Percentiles rank a stretch among this genome's conserved stretches.
Conservation (phyloP, 495 filamentous ascomycete genomes). For the Penicillium longicatenatum region DNA sequence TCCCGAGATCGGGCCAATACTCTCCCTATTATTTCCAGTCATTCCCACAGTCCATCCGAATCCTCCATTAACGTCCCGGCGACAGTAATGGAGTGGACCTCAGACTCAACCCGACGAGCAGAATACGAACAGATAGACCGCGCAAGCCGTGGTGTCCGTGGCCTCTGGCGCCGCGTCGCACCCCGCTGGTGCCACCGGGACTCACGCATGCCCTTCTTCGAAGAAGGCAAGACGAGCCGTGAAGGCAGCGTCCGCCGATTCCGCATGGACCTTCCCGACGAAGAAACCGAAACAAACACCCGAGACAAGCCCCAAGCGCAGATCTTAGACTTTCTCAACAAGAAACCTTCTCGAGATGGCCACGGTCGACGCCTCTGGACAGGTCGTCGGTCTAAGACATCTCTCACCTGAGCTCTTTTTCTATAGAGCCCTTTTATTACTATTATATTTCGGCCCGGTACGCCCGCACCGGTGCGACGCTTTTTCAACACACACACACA, state of each 20-base stretch:
- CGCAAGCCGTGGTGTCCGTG: slow-evolving; percentile 46
- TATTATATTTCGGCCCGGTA: background rate
- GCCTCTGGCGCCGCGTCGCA: slow-evolving; percentile 47
- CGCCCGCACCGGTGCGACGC: slow-evolving; percentile 9
- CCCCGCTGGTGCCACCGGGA: slow-evolving; percentile 44
- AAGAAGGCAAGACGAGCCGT: slow-evolving; percentile 42
- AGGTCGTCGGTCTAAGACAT: slow-evolving; percentile 23
- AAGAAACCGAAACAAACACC: slow-evolving; percentile 19
- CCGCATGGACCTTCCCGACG: slow-evolving; percentile 48
- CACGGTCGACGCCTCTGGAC: slow-evolving; percentile 21
- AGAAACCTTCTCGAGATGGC: slow-evolving; percentile 1
- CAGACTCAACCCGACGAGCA: slow-evolving; percentile 44
- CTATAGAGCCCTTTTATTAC: background rate
- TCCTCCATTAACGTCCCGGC: slow-evolving; percentile 38
- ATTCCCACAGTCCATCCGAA: slow-evolving; percentile 20
- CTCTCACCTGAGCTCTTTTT: background rate
- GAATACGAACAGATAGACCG: slow-evolving; percentile 55
- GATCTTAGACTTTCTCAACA: slow-evolving; percentile 10
- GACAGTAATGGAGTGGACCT: slow-evolving; percentile 55
- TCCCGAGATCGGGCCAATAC: slow-evolving; percentile 26
- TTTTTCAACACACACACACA: background rate
- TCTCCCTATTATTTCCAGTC: slow-evolving; percentile 8
- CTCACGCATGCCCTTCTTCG: slow-evolving; percentile 41
- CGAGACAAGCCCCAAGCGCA: slow-evolving; percentile 11
- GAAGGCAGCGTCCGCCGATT: slow-evolving; percentile 52